Evolutionary conservation across 345 rosid genomes (phyloP).

Genomic region (Murraya koenigii): DNA sequence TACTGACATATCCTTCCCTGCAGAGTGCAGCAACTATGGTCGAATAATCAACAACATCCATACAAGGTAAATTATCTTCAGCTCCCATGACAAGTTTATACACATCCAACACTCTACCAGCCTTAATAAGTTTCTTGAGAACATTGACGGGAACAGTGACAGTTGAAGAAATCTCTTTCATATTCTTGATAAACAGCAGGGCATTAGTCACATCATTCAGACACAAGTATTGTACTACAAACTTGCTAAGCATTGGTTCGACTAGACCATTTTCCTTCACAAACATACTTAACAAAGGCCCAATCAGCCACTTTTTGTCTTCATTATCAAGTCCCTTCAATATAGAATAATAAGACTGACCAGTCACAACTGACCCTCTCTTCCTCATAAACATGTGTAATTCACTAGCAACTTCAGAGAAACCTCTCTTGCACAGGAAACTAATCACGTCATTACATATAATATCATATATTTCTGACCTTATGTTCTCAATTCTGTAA

Average conservation of each 20-base stretch:
- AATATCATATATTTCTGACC: conserved; percentile 23
- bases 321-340: conserved; percentile 33
- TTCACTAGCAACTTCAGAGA: conserved; percentile 38
- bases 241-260: conserved; percentile 39
- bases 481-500: conserved; percentile 37
- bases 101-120: conserved; percentile 57
- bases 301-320: conserved; percentile 22
- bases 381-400: conserved; percentile 47
- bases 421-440: conserved; percentile 60
- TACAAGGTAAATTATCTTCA: conserved; percentile 32
- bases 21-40: conserved; percentile 63
- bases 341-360: conserved; percentile 39
- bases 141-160: conserved; percentile 37
- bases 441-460: conserved; percentile 49
- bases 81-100: conserved; percentile 51
- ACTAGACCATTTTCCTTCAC: conserved; percentile 48
- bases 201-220: conserved; percentile 36
- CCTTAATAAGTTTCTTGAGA: conserved; percentile 43
- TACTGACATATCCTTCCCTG: conserved; percentile 54
- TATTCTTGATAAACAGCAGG: conserved; percentile 34
- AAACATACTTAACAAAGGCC: conserved; percentile 37
- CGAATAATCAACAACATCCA: conserved; percentile 68
- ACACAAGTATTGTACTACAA: conserved; percentile 44
- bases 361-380: conserved; percentile 31
- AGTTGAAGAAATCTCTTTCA: conserved; percentile 26